A percentile compares a stretch with the other conserved stretches of the same genome.
Conservation (phyloP, 176 grass and related monocot species). For the Themeda triandra region DNA sequence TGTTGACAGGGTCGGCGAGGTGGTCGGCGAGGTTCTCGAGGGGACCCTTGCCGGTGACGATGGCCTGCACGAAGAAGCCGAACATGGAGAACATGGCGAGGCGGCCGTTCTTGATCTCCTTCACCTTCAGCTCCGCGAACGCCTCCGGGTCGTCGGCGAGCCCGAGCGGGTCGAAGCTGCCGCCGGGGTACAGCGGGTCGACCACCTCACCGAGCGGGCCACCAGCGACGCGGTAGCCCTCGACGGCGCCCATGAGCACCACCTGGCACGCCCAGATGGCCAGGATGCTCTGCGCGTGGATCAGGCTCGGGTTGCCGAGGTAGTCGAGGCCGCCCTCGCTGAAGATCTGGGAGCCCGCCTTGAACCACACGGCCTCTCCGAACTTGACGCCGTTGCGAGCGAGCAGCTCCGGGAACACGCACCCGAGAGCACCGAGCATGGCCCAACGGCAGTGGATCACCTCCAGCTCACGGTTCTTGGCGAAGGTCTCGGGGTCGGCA, state of each 20-base stretch:
- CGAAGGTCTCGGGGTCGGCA: conserved; percentile 56
- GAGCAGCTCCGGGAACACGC: conserved; percentile 60
- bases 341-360: conserved; percentile 62
- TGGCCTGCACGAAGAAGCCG: conserved; percentile 74
- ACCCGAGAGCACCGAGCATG: conserved; percentile 60
- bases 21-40: conserved; percentile 93
- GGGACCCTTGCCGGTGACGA: conserved; percentile 85
- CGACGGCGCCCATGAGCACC: conserved; percentile 66
- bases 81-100: conserved; percentile 93
- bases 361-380: conserved; percentile 76
- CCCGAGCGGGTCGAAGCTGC: conserved; percentile 63
- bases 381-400: conserved; percentile 57
- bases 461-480: conserved; percentile 69
- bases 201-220: conserved; percentile 56
- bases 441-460: conserved; percentile 66
- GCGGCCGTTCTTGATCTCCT: conserved; percentile 96
- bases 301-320: conserved; percentile 57
- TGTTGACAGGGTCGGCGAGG: conserved; percentile 86
- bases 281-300: conserved; percentile 66
- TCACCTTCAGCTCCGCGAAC: conserved; percentile 74
- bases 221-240: conserved; percentile 68
- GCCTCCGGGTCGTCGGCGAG: conserved; percentile 68
- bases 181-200: conserved; percentile 61
- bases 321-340: conserved; percentile 59
- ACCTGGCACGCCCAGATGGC: conserved; percentile 67